Evolutionary conservation across 2,329 filamentous ascomycete species (phyloP).

Genomic region (Aureobasidium sp.): DNA sequence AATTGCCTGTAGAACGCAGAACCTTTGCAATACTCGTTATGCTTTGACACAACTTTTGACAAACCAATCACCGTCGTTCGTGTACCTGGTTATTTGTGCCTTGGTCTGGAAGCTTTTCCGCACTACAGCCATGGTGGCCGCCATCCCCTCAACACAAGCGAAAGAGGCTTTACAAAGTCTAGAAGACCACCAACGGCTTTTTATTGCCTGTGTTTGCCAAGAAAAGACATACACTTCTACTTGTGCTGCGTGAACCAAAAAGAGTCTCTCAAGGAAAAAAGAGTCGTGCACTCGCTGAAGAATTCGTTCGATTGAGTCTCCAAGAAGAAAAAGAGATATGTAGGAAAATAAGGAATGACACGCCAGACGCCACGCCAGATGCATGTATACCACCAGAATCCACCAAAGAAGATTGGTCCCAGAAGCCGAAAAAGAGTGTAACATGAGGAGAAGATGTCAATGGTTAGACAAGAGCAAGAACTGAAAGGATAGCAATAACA

Average conservation of each 20-base stretch:
- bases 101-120: not conserved
- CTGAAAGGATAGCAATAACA: not conserved
- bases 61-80: not conserved
- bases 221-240: not conserved
- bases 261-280: not conserved
- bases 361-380: slow-evolving; percentile 7
- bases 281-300: not conserved
- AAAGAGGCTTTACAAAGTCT: not conserved
- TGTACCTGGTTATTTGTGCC: not conserved
- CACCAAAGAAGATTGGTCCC: not conserved
- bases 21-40: not conserved
- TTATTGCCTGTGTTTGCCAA: not conserved
- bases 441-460: not conserved
- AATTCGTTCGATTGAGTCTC: not conserved
- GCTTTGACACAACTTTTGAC: not conserved
- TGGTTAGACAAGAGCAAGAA: not conserved
- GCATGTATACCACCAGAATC: not conserved
- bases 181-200: not conserved
- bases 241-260: not conserved
- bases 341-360: not conserved
- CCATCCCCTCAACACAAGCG: not conserved
- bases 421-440: not conserved
- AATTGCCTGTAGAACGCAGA: not conserved
- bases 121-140: not conserved
- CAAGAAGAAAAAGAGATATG: not conserved